Evolutionary conservation across 768 basidiomycete species (phyloP).

Genomic region (Russula brevipes): DNA sequence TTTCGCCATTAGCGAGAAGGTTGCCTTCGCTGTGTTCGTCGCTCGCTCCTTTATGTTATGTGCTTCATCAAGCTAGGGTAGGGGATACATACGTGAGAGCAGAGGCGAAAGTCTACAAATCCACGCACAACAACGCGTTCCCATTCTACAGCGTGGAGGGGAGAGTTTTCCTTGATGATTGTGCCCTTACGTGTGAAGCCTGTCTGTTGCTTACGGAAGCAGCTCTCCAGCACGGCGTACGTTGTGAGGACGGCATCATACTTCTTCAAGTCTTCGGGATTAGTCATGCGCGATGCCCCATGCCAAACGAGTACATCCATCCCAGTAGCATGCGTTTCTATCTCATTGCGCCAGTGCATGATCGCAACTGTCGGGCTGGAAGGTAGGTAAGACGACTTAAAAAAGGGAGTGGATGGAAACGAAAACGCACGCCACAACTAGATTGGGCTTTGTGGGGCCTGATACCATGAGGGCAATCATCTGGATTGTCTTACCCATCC

Average conservation of each 20-base stretch:
- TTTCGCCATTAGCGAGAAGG: slow-evolving; percentile 77
- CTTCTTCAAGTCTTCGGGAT: slow-evolving; percentile 65
- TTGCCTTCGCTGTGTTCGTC: slow-evolving; percentile 95
- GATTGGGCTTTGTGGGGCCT: slow-evolving; percentile 72
- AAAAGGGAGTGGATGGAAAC: not conserved
- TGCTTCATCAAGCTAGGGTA: slow-evolving; percentile 78
- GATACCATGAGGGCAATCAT: slow-evolving; percentile 86
- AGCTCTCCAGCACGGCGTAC: slow-evolving; percentile 85
- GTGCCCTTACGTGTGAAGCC: slow-evolving; percentile 85
- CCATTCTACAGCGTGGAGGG: slow-evolving; percentile 83
- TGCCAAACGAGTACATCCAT: slow-evolving; percentile 92
- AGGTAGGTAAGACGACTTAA: not conserved
- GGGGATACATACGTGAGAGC: not conserved
- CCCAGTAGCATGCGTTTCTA: slow-evolving; percentile 76
- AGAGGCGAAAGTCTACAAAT: slow-evolving; percentile 40
- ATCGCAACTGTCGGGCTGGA: slow-evolving; percentile 48
- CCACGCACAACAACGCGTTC: slow-evolving; percentile 64
- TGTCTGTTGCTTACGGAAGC: slow-evolving; percentile 86
- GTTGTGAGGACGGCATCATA: slow-evolving; percentile 87
- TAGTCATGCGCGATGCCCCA: slow-evolving; percentile 64
- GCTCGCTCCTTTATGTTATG: slow-evolving; percentile 96
- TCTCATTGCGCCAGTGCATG: slow-evolving; percentile 92
- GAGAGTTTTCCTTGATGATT: slow-evolving; percentile 84
- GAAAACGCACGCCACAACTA: slow-evolving; percentile 79
- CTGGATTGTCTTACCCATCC: slow-evolving; percentile 96